phyloP scores from a whole-genome alignment of 805 yeast species.

The Ogataea philodendri region DNA sequence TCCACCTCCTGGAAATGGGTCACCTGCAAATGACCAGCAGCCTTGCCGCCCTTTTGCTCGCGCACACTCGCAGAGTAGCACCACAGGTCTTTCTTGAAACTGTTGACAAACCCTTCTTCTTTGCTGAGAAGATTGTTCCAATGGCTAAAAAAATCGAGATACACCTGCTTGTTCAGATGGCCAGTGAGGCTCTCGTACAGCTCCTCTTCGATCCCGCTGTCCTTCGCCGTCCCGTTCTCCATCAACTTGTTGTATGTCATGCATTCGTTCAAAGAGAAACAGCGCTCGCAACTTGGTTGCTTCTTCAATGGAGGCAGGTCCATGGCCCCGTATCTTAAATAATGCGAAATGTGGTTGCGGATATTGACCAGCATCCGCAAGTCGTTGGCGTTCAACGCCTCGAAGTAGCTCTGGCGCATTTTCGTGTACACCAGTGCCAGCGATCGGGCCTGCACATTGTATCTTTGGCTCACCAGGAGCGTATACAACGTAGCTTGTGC shows the following conservation, averaged over 20 bases:
- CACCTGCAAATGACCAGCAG: slow-evolving; percentile 52
- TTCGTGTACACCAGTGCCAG: slow-evolving; percentile 76
- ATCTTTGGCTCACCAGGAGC: slow-evolving; percentile 73
- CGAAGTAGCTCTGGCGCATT: slow-evolving; percentile 41
- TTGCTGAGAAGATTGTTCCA: slow-evolving; percentile 75
- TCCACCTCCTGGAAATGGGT: slow-evolving; percentile 29
- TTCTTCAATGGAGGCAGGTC: slow-evolving; percentile 54
- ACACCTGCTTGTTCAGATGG: slow-evolving; percentile 43
- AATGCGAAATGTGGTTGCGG: slow-evolving; percentile 67
- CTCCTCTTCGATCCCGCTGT: slow-evolving; percentile 50
- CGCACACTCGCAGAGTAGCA: slow-evolving; percentile 54
- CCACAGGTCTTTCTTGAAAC: slow-evolving; percentile 67
- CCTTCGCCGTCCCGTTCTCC: slow-evolving; percentile 56
- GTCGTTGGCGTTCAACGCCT: slow-evolving; percentile 51
- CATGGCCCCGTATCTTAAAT: slow-evolving; percentile 48
- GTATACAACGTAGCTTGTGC: slow-evolving; percentile 88
- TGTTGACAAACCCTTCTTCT: slow-evolving; percentile 62
- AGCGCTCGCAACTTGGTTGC: slow-evolving; percentile 57
- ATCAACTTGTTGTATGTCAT: slow-evolving; percentile 60
- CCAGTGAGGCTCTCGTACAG: slow-evolving; percentile 48
- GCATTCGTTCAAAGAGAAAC: slow-evolving; percentile 56
- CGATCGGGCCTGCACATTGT: slow-evolving; percentile 62
- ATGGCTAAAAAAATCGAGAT: slow-evolving; percentile 56
- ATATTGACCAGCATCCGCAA: slow-evolving; percentile 65
- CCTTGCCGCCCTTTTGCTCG: slow-evolving; percentile 58